Evolutionary conservation across 2,329 filamentous ascomycete species (phyloP).

Genomic region (Xylaria sp.): DNA sequence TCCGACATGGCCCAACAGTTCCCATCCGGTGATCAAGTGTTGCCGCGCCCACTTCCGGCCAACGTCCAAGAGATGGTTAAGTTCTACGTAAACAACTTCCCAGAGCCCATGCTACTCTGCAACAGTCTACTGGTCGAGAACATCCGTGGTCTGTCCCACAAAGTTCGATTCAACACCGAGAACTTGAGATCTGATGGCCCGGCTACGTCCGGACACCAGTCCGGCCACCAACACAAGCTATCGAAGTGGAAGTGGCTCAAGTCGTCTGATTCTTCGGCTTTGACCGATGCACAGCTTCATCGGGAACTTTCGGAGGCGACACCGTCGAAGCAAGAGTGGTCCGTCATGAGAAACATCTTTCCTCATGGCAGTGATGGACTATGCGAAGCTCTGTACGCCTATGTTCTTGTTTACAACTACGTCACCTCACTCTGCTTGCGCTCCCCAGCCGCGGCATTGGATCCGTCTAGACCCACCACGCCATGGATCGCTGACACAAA

Average conservation of each 20-base stretch:
- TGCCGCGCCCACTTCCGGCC: constrained; percentile 46
- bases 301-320: background rate
- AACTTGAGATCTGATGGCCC: constrained; percentile 18
- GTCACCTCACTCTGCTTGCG: constrained; percentile 37
- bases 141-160: constrained; percentile 51
- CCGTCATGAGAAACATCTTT: constrained; percentile 48
- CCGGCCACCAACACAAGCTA: constrained; percentile 19
- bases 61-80: constrained; percentile 50
- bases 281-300: constrained; percentile 11
- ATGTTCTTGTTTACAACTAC: constrained; percentile 56
- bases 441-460: constrained; percentile 9
- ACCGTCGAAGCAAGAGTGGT: constrained; percentile 34
- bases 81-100: constrained; percentile 52
- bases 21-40: constrained; percentile 25
- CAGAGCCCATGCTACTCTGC: constrained; percentile 53
- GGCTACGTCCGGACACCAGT: constrained; percentile 10
- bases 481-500: constrained; percentile 5
- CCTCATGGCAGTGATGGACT: constrained; percentile 48
- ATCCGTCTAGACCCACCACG: constrained; percentile 5
- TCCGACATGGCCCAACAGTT: constrained; percentile 24
- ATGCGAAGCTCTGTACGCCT: constrained; percentile 55
- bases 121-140: constrained; percentile 53
- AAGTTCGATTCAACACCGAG: constrained; percentile 39
- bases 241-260: constrained; percentile 28
- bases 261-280: background rate